Percentiles rank a stretch among this genome's conserved stretches.
Conservation (phyloP, 1,284 basidiomycete species). For the Filobasidium uniguttulatum region DNA sequence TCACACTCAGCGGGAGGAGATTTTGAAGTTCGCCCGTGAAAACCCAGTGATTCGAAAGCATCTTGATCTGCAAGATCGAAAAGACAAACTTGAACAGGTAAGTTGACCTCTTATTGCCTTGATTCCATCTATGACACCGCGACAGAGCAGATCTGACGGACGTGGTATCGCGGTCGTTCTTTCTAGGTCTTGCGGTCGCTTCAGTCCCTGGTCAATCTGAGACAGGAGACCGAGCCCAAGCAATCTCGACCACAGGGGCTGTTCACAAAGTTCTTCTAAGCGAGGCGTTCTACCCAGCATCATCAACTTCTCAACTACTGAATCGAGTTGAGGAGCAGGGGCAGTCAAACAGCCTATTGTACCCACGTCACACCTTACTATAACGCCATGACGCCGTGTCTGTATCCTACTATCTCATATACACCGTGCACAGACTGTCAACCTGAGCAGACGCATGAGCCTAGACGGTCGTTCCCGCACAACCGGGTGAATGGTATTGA, state of each 20-base stretch:
- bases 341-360: too few relatives aligned
- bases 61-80: constrained; percentile 89
- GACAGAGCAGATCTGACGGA: neutral
- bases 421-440: too few relatives aligned
- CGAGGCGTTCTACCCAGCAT: neutral
- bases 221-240: constrained; percentile 46
- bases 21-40: constrained; percentile 80
- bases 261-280: constrained; percentile 32
- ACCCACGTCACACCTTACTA: too few relatives aligned
- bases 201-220: constrained; percentile 67
- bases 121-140: neutral
- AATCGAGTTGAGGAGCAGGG: too few relatives aligned
- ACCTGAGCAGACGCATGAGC: too few relatives aligned
- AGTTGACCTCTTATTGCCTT: constrained; percentile 11
- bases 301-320: neutral
- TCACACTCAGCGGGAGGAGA: constrained; percentile 48
- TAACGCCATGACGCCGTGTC: too few relatives aligned
- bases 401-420: too few relatives aligned
- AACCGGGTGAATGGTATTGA: too few relatives aligned
- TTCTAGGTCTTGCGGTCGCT: constrained; percentile 77
- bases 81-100: constrained; percentile 94
- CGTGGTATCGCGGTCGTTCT: neutral
- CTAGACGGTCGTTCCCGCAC: too few relatives aligned
- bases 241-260: constrained; percentile 21
- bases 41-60: constrained; percentile 76